These are phyloP conservation scores for Leccinum holopus DNA, from an alignment of 1,284 basidiomycete genomes.

Conservation along the genomic window DNA sequence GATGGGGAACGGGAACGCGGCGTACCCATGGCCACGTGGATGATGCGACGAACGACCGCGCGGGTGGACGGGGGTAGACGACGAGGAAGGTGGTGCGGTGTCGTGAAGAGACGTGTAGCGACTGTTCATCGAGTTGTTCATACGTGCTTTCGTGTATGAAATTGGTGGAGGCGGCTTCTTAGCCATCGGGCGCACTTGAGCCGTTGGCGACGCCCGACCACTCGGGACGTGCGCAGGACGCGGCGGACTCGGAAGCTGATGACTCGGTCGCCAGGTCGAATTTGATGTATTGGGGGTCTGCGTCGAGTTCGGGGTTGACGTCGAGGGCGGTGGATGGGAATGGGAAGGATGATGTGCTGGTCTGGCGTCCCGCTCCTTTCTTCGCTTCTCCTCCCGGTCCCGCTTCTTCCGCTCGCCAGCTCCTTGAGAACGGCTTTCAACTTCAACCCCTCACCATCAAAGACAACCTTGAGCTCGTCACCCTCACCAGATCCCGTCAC, in stretches of 20 bases:
- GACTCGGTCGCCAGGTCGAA: constrained; percentile 24
- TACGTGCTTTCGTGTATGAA: constrained; percentile 22
- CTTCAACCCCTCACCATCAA: constrained; percentile 61
- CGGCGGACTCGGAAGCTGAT: constrained; percentile 28
- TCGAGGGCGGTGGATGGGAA: constrained; percentile 19
- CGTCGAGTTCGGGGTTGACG: constrained; percentile 29
- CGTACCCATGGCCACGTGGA: constrained; percentile 17
- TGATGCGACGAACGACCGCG: constrained; percentile 26
- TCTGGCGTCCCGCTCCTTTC: constrained; percentile 38
- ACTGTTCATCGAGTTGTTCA: constrained; percentile 25
- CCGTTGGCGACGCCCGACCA: constrained; percentile 31
- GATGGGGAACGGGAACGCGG: constrained; percentile 47
- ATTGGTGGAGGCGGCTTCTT: constrained; percentile 28
- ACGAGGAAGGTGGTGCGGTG: constrained; percentile 25
- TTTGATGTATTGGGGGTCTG: constrained; percentile 30
- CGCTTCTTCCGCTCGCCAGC: constrained; percentile 51
- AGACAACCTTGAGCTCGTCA: constrained; percentile 56
- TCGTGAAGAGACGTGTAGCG: constrained; percentile 27
- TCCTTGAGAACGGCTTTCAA: constrained; percentile 60
- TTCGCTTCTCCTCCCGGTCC: constrained; percentile 50
- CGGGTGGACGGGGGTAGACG: constrained; percentile 31
- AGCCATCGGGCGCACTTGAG: constrained; percentile 32
- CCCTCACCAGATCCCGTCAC: constrained; percentile 36
- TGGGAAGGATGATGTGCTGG: constrained; percentile 14
- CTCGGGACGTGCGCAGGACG: constrained; percentile 30